Evolutionary conservation across 345 rosid genomes (phyloP).

Genomic region (Lagerstroemia speciosa): DNA sequence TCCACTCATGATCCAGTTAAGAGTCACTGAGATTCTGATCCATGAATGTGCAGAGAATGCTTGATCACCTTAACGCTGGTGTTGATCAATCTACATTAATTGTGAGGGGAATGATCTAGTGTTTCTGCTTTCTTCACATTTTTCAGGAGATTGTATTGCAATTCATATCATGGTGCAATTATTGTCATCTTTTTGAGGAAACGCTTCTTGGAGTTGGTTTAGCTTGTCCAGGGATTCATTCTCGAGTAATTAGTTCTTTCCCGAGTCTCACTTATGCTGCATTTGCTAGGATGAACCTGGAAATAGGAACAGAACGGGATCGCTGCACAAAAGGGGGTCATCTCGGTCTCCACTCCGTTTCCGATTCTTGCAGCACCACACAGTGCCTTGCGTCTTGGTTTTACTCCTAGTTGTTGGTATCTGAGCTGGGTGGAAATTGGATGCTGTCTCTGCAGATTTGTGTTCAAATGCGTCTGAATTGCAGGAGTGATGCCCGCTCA

Average conservation of each 20-base stretch:
- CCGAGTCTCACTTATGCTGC: background rate
- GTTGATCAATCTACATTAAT: background rate
- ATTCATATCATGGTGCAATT: background rate
- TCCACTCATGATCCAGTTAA: background rate
- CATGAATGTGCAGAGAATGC: background rate
- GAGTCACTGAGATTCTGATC: background rate
- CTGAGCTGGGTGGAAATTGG: no score
- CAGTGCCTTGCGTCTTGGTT: background rate
- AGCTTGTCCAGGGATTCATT: no score
- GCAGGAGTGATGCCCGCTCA: no score
- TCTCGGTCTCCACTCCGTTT: background rate
- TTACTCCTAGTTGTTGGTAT: no score
- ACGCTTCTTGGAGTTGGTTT: background rate
- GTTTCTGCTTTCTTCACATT: background rate
- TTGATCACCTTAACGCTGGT: background rate
- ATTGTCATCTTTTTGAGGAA: background rate
- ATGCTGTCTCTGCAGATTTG: no score
- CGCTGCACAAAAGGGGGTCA: background rate
- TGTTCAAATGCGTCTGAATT: no score
- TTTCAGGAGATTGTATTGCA: no score
- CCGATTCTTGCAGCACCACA: background rate
- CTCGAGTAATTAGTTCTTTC: no score
- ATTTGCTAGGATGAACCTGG: background rate
- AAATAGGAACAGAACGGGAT: background rate
- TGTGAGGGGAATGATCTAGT: background rate